Conservation (phyloP, 176 grass and related monocot genomes). For the Zea luxurians region DNA sequence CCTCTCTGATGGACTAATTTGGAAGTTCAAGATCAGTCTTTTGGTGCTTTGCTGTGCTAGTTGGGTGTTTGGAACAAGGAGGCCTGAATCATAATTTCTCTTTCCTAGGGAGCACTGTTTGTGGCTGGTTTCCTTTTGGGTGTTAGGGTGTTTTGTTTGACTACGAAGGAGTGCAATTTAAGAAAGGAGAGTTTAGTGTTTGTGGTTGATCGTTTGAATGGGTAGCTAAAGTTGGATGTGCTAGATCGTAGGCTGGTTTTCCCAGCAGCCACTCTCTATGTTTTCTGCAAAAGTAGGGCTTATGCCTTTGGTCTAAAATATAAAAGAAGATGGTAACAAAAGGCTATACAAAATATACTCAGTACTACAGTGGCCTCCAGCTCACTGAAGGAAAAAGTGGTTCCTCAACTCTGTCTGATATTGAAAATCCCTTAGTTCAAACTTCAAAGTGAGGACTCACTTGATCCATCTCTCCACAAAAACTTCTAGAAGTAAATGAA, state of each 20-base stretch:
- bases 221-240: background rate
- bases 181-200: background rate
- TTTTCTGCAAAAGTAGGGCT: background rate
- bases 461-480: background rate
- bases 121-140: background rate
- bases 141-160: background rate
- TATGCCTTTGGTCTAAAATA: background rate
- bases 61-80: background rate
- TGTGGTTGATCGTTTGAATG: background rate
- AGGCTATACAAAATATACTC: background rate
- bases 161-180: background rate
- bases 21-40: background rate
- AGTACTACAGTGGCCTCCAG: background rate
- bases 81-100: background rate
- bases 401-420: background rate
- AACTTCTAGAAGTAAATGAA: background rate
- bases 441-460: background rate
- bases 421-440: background rate
- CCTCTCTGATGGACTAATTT: background rate
- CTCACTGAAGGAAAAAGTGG: slow-evolving; percentile 2
- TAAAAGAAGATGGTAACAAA: background rate
- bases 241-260: background rate
- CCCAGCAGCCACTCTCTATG: background rate
- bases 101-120: background rate
- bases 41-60: background rate